Conservation (phyloP, 495 filamentous ascomycete genomes). For the Amphirosellinia nigrospora region DNA sequence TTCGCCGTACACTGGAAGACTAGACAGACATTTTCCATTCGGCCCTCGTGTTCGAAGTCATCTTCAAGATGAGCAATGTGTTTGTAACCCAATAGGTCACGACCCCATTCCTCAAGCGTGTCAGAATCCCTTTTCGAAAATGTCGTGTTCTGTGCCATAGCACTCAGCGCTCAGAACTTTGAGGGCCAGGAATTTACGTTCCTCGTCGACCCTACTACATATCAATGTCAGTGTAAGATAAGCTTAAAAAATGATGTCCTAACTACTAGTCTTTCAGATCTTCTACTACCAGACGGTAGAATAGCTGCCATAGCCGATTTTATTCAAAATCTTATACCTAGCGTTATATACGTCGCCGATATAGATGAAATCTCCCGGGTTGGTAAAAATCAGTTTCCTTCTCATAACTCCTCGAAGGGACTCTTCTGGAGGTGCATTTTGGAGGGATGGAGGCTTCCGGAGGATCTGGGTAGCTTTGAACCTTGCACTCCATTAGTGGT, state of each 20-base stretch:
- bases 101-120: not conserved
- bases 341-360: not conserved
- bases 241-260: too few relatives aligned
- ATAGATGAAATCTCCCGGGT: not conserved
- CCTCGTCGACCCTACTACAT: not conserved
- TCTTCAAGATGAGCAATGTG: conserved; percentile 33
- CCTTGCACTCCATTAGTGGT: too few relatives aligned
- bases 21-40: conserved; percentile 35
- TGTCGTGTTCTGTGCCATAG: conserved; percentile 5
- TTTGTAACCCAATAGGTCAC: not conserved
- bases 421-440: not conserved
- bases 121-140: not conserved
- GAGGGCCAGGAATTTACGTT: not conserved
- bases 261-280: not conserved
- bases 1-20: conserved; percentile 32
- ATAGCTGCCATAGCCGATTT: not conserved
- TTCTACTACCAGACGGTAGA: not conserved
- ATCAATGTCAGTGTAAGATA: not conserved
- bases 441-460: not conserved
- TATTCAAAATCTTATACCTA: not conserved
- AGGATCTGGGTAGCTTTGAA: not conserved
- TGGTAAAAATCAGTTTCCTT: not conserved
- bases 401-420: not conserved
- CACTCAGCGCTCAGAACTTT: conserved; percentile 9
- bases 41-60: conserved; percentile 38